Percentiles rank a stretch among this genome's conserved stretches.
Conservation (phyloP, 192 early-diverging fungal genomes). For the Backusella psychrophila region DNA sequence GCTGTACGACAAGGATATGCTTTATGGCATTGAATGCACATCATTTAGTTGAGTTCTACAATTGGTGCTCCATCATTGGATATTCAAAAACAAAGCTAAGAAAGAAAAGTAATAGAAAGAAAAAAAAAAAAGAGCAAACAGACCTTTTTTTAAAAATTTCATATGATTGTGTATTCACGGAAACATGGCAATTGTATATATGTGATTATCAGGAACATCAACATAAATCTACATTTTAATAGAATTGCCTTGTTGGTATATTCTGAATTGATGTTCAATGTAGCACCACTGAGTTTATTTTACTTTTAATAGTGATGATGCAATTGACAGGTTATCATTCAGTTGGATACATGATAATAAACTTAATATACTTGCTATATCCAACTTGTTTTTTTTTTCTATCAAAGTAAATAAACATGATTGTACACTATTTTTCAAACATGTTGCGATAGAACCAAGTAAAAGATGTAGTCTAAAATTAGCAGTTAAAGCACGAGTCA, state of each 20-base stretch:
- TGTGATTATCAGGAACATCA: neutral
- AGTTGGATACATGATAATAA: too few species aligned
- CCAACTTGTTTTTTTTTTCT: too few species aligned
- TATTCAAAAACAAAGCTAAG: neutral
- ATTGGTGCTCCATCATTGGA: neutral
- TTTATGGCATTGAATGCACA: neutral
- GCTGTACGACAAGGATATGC: neutral
- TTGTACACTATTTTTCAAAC: too few species aligned
- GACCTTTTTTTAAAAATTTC: neutral
- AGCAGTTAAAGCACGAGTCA: neutral
- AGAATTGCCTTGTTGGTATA: neutral
- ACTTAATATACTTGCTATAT: too few species aligned
- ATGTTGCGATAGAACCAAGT: too few species aligned
- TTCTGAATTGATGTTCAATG: too few species aligned
- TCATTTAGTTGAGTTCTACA: too few species aligned
- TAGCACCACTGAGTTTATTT: too few species aligned
- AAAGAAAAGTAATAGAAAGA: too few species aligned
- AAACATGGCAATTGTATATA: too few species aligned
- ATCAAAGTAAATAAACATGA: too few species aligned
- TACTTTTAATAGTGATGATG: neutral
- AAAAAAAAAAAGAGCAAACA: too few species aligned
- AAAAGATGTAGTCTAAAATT: neutral
- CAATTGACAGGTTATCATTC: neutral
- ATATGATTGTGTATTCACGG: neutral
- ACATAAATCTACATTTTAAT: neutral